Evolutionary conservation across 192 early-diverging fungal genomes (phyloP).

Genomic region (Backusella tarrabulga): DNA sequence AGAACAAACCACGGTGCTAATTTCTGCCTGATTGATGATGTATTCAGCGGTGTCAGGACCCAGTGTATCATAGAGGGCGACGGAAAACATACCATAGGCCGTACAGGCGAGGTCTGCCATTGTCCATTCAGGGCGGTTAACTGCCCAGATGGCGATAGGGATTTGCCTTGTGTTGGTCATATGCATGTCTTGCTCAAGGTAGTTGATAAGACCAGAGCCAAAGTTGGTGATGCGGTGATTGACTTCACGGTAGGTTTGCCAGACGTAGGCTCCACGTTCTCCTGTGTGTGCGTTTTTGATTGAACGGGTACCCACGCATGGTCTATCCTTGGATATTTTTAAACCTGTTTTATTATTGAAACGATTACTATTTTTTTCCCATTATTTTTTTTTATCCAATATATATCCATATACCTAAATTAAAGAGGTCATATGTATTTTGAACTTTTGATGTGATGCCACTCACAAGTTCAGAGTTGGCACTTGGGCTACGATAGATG

Average conservation of each 20-base stretch:
- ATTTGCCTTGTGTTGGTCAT: not conserved
- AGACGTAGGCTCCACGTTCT: slow-evolving; percentile 62
- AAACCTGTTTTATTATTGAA: slow-evolving; percentile 41
- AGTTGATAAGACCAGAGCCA: slow-evolving; percentile 65
- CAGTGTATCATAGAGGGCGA: slow-evolving; percentile 92
- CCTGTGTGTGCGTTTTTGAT: slow-evolving; percentile 53
- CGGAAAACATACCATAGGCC: slow-evolving; percentile 60
- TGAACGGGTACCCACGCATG: slow-evolving; percentile 67
- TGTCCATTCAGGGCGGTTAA: slow-evolving; percentile 60
- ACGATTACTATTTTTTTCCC: not conserved
- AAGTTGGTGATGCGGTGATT: slow-evolving; percentile 57
- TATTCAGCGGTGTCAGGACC: slow-evolving; percentile 81
- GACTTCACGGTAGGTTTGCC: slow-evolving; percentile 67
- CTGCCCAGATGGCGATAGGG: slow-evolving; percentile 17
- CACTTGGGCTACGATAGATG: slow-evolving; percentile 40
- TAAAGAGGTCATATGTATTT: slow-evolving; percentile 45
- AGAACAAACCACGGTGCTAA: slow-evolving; percentile 60
- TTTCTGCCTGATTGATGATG: slow-evolving; percentile 87
- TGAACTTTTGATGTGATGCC: slow-evolving; percentile 40
- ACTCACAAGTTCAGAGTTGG: slow-evolving; percentile 28
- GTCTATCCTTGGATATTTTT: slow-evolving; percentile 45
- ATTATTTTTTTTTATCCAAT: not conserved
- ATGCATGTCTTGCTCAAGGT: slow-evolving; percentile 41
- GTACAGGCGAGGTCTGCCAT: slow-evolving; percentile 62
- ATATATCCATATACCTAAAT: slow-evolving; percentile 31